Conservation (phyloP, 2,329 filamentous ascomycete species). For the Colletotrichum chlorophyti region DNA sequence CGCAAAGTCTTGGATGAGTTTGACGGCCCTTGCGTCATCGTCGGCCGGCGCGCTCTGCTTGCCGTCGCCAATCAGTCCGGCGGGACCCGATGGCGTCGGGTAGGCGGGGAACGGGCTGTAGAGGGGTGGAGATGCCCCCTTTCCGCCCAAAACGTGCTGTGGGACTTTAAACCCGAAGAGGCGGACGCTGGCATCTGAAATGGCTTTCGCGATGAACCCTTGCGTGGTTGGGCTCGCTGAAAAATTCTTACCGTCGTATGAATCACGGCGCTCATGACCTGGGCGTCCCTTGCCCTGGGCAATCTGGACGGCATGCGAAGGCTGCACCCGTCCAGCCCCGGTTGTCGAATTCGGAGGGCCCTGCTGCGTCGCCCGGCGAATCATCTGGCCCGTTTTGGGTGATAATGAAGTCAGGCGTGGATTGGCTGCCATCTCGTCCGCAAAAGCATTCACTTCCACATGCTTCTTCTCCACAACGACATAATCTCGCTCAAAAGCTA, state of each 20-base stretch:
- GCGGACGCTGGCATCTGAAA: constrained; percentile 87
- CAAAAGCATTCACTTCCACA: constrained; percentile 96
- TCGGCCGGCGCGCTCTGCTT: constrained; percentile 69
- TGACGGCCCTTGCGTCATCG: constrained; percentile 80
- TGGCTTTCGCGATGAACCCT: constrained; percentile 91
- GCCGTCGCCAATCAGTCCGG: constrained; percentile 72
- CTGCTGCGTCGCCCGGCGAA: constrained; percentile 81
- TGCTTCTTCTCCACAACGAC: constrained; percentile 94
- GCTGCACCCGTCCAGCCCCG: constrained; percentile 71
- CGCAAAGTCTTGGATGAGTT: constrained; percentile 88
- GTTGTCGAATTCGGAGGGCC: constrained; percentile 72
- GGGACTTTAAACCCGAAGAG: constrained; percentile 76
- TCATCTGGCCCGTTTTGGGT: constrained; percentile 67
- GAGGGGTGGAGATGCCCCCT: constrained; percentile 75
- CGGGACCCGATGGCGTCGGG: constrained; percentile 68
- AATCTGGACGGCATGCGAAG: constrained; percentile 78
- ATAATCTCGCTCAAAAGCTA: constrained; percentile 91
- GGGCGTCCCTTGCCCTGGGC: constrained; percentile 68
- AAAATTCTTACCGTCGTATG: constrained; percentile 73
- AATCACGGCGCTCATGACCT: constrained; percentile 77
- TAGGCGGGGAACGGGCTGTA: constrained; percentile 88
- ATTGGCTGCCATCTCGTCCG: constrained; percentile 90
- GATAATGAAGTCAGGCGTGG: constrained; percentile 64
- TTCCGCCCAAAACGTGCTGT: constrained; percentile 61
- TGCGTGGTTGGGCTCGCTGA: constrained; percentile 80